These are phyloP conservation scores for Ogataea minuta DNA, from an alignment of 805 yeast species.

Conservation along the genomic window DNA sequence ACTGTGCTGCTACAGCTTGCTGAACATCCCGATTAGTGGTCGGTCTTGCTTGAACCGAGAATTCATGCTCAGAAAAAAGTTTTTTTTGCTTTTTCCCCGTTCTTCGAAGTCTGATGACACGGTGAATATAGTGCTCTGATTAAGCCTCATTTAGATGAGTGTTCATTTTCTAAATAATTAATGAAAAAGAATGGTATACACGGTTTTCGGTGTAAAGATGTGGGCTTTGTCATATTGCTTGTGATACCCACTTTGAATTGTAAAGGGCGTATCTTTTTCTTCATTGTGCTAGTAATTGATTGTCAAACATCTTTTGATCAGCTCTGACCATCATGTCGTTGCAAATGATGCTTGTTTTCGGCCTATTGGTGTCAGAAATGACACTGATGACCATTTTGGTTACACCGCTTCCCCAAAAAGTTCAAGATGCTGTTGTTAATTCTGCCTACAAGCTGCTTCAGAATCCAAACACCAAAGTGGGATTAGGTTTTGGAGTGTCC, in stretches of 20 bases:
- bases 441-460: constrained; percentile 30
- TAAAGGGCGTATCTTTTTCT: not conserved
- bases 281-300: not conserved
- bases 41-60: too few relatives aligned
- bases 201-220: constrained; percentile 4
- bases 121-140: constrained; percentile 6
- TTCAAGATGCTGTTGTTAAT: constrained; percentile 40
- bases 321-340: constrained; percentile 28
- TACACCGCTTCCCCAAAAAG: constrained; percentile 47
- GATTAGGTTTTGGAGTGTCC: constrained; percentile 38
- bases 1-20: constrained; percentile 26
- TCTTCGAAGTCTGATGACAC: not conserved
- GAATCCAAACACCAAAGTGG: constrained; percentile 41
- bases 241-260: constrained; percentile 1
- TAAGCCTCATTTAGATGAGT: not conserved
- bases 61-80: not conserved
- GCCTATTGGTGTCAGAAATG: constrained; percentile 46
- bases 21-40: constrained; percentile 4
- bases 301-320: not conserved
- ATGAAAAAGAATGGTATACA: not conserved
- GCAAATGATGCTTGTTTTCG: constrained; percentile 37
- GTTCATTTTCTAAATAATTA: constrained; percentile 5
- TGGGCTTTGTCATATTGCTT: constrained; percentile 2
- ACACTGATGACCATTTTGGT: constrained; percentile 40
- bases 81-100: constrained; percentile 6